These are phyloP conservation scores for Tetrahymena thermophila DNA, from an alignment of 73 alveolate genomes.

Conservation along the genomic window DNA sequence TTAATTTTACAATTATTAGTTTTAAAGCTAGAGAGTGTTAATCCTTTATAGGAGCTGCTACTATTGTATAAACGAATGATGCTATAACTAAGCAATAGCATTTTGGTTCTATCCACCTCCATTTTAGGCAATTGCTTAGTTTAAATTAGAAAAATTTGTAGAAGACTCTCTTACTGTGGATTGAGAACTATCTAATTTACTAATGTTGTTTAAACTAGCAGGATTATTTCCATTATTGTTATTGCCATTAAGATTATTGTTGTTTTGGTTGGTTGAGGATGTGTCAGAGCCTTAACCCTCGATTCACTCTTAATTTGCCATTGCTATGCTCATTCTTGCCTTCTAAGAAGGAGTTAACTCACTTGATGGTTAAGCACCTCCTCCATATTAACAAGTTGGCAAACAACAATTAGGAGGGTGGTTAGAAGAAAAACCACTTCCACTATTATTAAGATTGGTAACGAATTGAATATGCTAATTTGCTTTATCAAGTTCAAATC, in stretches of 20 bases:
- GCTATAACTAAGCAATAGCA: background rate
- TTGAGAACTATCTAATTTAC: background rate
- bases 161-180: background rate
- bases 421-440: background rate
- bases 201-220: background rate
- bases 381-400: background rate
- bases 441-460: background rate
- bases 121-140: background rate
- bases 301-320: background rate
- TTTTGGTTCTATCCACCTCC: background rate
- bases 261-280: background rate
- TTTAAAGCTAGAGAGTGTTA: background rate
- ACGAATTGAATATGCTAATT: constrained; percentile 31
- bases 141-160: background rate
- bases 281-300: background rate
- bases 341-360: background rate
- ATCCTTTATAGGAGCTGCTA: background rate
- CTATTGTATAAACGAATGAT: background rate
- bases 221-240: background rate
- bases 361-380: background rate
- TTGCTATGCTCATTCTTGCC: background rate
- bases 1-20: background rate
- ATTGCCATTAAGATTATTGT: background rate
- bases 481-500: constrained; percentile 21
- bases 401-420: background rate